Conservation (phyloP, 108 stramenopile species). For the Licmophora abbreviata region DNA sequence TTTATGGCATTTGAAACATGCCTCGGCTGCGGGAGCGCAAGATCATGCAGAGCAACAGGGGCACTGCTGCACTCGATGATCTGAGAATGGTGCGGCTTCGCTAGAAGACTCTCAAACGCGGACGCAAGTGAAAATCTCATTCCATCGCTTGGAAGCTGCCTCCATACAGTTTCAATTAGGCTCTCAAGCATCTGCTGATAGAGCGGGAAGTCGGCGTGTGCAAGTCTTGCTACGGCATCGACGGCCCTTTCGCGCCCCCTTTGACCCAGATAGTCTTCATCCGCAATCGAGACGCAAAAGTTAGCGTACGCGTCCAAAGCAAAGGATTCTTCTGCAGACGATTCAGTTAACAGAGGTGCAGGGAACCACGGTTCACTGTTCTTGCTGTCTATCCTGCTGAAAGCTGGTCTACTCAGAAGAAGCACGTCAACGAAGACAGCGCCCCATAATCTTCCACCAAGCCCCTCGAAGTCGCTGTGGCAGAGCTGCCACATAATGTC, state of each 20-base stretch:
- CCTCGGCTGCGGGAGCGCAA: no score
- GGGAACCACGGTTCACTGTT: slow-evolving; percentile 1
- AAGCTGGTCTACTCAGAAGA: slow-evolving; percentile 13
- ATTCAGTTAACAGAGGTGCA: no score
- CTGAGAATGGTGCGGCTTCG: slow-evolving; percentile 64
- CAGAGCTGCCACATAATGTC: slow-evolving; percentile 52
- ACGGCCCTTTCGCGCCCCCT: no score
- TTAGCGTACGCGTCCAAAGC: not conserved
- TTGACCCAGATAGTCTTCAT: not conserved
- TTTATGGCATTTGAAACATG: slow-evolving; percentile 29
- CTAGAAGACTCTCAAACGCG: slow-evolving; percentile 54
- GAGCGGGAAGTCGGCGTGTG: slow-evolving; percentile 38
- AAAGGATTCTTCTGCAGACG: not conserved
- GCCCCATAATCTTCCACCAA: slow-evolving; percentile 60
- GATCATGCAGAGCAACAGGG: no score
- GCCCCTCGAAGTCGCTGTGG: slow-evolving; percentile 54
- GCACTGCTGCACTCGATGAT: no score
- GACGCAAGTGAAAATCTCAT: slow-evolving; percentile 31
- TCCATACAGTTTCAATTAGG: slow-evolving; percentile 53
- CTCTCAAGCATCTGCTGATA: slow-evolving; percentile 42
- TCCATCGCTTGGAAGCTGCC: slow-evolving; percentile 21
- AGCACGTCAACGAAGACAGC: slow-evolving; percentile 59
- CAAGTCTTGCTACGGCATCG: slow-evolving; percentile 8
- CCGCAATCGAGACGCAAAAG: not conserved
- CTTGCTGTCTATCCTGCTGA: no score